Evolutionary conservation across 805 yeast genomes (phyloP).

Genomic region (Zygosaccharomyces pseudorouxii): DNA sequence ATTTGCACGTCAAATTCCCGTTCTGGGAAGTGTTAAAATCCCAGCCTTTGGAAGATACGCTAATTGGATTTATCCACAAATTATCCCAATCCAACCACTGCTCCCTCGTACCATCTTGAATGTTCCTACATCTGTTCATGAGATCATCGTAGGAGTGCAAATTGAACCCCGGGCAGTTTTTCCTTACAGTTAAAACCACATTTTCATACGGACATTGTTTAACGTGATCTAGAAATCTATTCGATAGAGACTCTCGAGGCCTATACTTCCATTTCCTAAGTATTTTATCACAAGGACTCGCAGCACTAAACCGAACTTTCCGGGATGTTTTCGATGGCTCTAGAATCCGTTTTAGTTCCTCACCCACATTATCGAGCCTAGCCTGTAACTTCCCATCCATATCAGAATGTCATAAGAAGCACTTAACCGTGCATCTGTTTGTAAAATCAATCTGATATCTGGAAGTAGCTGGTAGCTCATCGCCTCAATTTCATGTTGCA

Average conservation of each 20-base stretch:
- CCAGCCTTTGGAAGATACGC: slow-evolving; percentile 23
- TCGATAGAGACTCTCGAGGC: slow-evolving; percentile 6
- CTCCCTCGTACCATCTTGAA: slow-evolving; percentile 12
- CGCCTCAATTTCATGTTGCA: neutral
- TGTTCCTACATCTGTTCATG: slow-evolving; percentile 7
- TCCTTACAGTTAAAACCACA: slow-evolving; percentile 7
- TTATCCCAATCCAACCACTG: slow-evolving; percentile 17
- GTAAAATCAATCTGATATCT: no score
- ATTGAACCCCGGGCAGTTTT: slow-evolving; percentile 8
- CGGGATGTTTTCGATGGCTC: neutral
- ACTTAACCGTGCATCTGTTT: neutral
- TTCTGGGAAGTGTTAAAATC: neutral
- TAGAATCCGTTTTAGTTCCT: slow-evolving; percentile 3
- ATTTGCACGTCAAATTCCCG: slow-evolving; percentile 7
- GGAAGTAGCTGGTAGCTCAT: neutral
- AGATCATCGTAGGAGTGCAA: slow-evolving; percentile 12
- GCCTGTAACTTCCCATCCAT: slow-evolving; percentile 4
- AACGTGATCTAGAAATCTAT: slow-evolving; percentile 11
- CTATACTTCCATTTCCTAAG: slow-evolving; percentile 17
- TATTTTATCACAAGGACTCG: slow-evolving; percentile 2
- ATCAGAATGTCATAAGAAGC: neutral
- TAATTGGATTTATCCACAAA: slow-evolving; percentile 18
- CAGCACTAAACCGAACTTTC: neutral
- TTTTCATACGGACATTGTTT: slow-evolving; percentile 10
- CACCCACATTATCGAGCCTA: slow-evolving; percentile 5